Evolutionary conservation across 2,329 filamentous ascomycete genomes (phyloP).

Genomic region (Pestalotiopsis sp.): DNA sequence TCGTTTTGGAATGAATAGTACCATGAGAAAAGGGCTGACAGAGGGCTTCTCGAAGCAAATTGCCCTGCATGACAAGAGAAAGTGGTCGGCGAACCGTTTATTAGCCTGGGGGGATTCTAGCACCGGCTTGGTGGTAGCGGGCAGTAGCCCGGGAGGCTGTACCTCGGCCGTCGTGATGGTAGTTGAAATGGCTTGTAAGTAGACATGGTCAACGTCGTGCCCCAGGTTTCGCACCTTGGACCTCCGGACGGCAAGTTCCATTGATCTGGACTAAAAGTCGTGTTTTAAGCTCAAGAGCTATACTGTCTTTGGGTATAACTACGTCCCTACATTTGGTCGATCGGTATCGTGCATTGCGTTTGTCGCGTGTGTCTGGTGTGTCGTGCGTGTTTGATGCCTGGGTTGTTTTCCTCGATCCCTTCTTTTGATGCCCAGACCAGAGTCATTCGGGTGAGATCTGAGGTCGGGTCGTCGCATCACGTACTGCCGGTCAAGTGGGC

Average conservation of each 20-base stretch:
- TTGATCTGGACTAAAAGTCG: background rate
- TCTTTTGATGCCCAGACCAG: background rate
- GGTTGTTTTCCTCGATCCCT: too few species aligned
- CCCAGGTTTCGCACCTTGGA: background rate
- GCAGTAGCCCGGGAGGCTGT: too few species aligned
- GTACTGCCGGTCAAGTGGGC: background rate
- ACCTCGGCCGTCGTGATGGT: too few species aligned
- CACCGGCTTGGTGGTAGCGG: background rate
- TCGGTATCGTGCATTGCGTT: background rate
- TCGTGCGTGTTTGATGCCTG: background rate
- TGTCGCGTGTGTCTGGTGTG: background rate
- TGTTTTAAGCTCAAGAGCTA: slow-evolving; percentile 1
- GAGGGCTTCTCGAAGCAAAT: slow-evolving; percentile 3
- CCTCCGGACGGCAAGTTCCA: background rate
- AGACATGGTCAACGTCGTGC: background rate
- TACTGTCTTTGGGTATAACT: slow-evolving; percentile 5
- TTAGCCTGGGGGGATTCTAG: background rate
- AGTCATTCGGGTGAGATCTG: background rate
- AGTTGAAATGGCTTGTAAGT: too few species aligned
- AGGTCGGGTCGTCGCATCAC: background rate
- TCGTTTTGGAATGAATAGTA: background rate
- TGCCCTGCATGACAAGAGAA: background rate
- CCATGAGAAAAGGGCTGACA: slow-evolving; percentile 1
- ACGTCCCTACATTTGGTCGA: background rate
- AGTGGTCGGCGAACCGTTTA: background rate